Conservation (phyloP, 371 early-diverging fungal species). For the Ordospora colligata region DNA sequence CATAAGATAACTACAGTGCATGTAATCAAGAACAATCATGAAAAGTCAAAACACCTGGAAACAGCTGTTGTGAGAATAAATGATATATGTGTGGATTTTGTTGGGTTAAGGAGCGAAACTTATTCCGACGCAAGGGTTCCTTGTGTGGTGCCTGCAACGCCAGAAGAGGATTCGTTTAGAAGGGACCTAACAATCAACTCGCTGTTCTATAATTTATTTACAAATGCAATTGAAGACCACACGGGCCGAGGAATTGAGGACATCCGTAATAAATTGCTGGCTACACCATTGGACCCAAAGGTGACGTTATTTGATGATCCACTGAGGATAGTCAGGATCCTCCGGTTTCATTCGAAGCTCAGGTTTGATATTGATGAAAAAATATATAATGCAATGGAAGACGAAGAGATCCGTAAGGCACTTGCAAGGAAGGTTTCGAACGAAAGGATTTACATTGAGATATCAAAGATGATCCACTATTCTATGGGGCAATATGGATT, state of each 20-base stretch:
- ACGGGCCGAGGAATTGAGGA: slow-evolving; percentile 65
- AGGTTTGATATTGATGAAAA: slow-evolving; percentile 69
- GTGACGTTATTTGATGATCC: slow-evolving; percentile 93
- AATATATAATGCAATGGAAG: slow-evolving; percentile 64
- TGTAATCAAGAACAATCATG: slow-evolving; percentile 81
- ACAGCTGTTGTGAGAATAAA: slow-evolving; percentile 78
- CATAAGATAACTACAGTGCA: slow-evolving; percentile 62
- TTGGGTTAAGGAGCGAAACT: slow-evolving; percentile 79
- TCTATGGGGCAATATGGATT: slow-evolving; percentile 37
- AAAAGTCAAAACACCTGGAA: slow-evolving; percentile 92
- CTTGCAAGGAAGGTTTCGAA: slow-evolving; percentile 75
- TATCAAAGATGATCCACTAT: slow-evolving; percentile 81
- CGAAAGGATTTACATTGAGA: slow-evolving; percentile 82
- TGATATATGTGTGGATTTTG: slow-evolving; percentile 79
- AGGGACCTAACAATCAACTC: slow-evolving; percentile 95
- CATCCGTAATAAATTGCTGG: slow-evolving; percentile 50
- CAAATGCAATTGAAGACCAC: slow-evolving; percentile 76
- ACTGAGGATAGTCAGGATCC: slow-evolving; percentile 80
- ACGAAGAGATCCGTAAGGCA: slow-evolving; percentile 58
- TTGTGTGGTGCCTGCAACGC: slow-evolving; percentile 74
- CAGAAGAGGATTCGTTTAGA: slow-evolving; percentile 83
- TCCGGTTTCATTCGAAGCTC: slow-evolving; percentile 85
- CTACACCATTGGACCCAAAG: slow-evolving; percentile 81
- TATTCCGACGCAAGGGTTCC: slow-evolving; percentile 79
- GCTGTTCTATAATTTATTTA: slow-evolving; percentile 87